Evolutionary conservation across 2,329 filamentous ascomycete species (phyloP).

Genomic region (Talaromyces sp.): DNA sequence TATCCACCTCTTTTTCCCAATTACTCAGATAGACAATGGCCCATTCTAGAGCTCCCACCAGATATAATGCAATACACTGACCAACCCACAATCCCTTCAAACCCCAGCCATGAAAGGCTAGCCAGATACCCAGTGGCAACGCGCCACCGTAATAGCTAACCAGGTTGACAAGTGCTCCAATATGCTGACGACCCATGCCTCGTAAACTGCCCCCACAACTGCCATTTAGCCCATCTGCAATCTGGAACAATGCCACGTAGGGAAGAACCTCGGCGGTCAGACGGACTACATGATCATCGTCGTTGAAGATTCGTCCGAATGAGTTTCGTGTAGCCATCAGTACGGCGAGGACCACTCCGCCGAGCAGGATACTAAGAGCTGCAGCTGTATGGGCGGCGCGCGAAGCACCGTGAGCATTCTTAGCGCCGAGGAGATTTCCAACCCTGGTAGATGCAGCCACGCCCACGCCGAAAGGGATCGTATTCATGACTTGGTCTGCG

Average conservation of each 20-base stretch:
- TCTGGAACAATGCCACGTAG: slow-evolving; percentile 84
- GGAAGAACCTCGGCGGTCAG: slow-evolving; percentile 80
- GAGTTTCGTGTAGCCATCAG: slow-evolving; percentile 69
- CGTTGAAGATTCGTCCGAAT: slow-evolving; percentile 77
- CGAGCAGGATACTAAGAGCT: slow-evolving; percentile 66
- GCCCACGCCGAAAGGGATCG: slow-evolving; percentile 81
- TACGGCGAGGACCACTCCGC: slow-evolving; percentile 62
- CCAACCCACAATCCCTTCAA: slow-evolving; percentile 77
- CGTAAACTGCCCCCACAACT: slow-evolving; percentile 76
- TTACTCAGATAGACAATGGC: slow-evolving; percentile 71
- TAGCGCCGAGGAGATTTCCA: slow-evolving; percentile 74
- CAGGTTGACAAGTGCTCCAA: slow-evolving; percentile 78
- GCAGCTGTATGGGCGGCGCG: slow-evolving; percentile 74
- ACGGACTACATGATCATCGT: slow-evolving; percentile 66
- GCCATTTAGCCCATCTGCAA: slow-evolving; percentile 82
- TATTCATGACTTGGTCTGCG: slow-evolving; percentile 77
- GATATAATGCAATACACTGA: slow-evolving; percentile 74
- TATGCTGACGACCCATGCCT: slow-evolving; percentile 82
- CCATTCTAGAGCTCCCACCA: slow-evolving; percentile 78
- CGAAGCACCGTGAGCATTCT: slow-evolving; percentile 62
- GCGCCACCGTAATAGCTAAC: slow-evolving; percentile 81
- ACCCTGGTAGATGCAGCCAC: slow-evolving; percentile 75
- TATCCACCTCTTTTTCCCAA: slow-evolving; percentile 71
- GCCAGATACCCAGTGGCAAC: slow-evolving; percentile 74
- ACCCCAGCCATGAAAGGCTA: slow-evolving; percentile 85